Evolutionary conservation across 352 stramenopile genomes (phyloP), one percentile per base, ranked within the genome.

Genomic region (Globisporangium acanthophoron): DNA sequence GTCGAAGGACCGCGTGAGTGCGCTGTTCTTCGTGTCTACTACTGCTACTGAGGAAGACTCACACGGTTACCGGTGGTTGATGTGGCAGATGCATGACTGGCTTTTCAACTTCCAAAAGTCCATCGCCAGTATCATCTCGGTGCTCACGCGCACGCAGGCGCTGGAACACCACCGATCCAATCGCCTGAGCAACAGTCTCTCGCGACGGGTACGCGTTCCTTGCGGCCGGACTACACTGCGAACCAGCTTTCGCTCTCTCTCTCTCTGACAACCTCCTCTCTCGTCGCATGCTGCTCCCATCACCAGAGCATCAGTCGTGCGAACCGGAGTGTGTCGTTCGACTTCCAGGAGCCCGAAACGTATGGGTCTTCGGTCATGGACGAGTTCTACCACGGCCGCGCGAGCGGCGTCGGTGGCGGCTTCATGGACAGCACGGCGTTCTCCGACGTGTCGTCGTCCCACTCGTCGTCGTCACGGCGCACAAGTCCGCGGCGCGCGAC

Each of bases 51-150:
- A 53, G 18, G 15, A 12, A 20, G 20, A 35, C 18, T 8, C 5
- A 45, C 47, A 35, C 48, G 18, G 41, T 33, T 24, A 18, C 24
- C 37, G 12, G 11, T 54, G 37, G 31, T 27, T 44, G 13, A 37
- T 18, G 18, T 6, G 29, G 27, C 62, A 92, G 85, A 94, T 94
- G 85, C 82, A 92, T 56, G 80, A 92, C 58, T 94, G 85, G 85
- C 66, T 94, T 29, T 94, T 94, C 69, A 91, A 92, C 41, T 94
- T 94, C 66, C 85, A 94, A 55, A 87, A 90, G 71, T 94, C 82
- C 48, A 94, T 94, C 44, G 85, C 85, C 15, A 94, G 86, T 62
- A 90, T 94, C 46, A 80, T 94, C 24, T 90, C 78, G 5, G 70
- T 85, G 33, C 62, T 94, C 27, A 80, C 85, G 48, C 79, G 83